Conservation (phyloP, 2,329 filamentous ascomycete species). For the Alternaria sp. region DNA sequence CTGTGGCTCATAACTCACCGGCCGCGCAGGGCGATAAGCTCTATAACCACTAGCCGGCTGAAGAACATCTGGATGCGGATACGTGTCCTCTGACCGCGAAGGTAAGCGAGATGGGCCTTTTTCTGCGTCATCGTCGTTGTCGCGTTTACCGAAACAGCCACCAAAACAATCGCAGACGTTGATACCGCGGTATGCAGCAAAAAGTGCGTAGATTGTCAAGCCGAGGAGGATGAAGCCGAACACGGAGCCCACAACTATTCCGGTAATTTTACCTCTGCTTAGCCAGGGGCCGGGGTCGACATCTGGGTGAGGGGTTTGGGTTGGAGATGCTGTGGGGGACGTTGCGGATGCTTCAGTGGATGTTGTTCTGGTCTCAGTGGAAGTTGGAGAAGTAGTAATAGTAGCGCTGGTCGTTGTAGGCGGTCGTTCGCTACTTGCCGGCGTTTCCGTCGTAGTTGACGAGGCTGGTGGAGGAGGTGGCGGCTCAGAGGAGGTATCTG, state of each 20-base stretch:
- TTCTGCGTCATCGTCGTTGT: background rate
- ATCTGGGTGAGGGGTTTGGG: background rate
- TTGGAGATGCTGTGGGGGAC: background rate
- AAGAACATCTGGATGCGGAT: background rate
- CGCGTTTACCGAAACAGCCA: background rate
- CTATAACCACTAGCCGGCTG: background rate
- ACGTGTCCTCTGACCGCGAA: background rate
- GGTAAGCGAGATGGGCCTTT: background rate
- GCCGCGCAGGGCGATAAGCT: background rate
- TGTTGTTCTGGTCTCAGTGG: background rate
- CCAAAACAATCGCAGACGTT: conserved; percentile 15
- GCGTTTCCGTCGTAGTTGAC: background rate
- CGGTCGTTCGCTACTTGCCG: background rate
- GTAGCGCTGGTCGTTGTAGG: background rate
- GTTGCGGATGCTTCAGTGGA: background rate
- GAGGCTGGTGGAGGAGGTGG: background rate
- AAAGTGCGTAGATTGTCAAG: background rate
- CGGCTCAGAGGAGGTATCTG: background rate
- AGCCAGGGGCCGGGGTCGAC: background rate
- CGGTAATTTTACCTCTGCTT: background rate
- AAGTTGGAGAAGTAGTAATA: background rate
- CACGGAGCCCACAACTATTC: conserved; percentile 2
- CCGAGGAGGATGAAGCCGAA: conserved; percentile 5
- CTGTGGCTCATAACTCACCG: background rate
- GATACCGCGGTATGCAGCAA: conserved; percentile 3